Percentiles rank a stretch among this genome's conserved stretches.
These are phyloP conservation scores for Citrus sp. DNA, from an alignment of 345 rosid genomes.

Conservation along the genomic window DNA sequence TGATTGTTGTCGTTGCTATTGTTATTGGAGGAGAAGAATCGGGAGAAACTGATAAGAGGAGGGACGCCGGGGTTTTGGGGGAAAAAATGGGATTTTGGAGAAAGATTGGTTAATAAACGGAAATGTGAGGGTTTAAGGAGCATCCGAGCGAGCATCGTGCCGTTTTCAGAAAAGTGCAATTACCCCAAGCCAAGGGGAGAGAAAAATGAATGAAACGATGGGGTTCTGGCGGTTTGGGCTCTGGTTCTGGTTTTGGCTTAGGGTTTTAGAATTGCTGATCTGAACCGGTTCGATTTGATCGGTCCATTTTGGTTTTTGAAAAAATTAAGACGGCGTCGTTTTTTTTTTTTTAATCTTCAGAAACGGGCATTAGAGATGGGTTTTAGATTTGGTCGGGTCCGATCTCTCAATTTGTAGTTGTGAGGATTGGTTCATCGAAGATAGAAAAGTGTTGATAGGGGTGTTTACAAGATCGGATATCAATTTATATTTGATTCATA, in stretches of 20 bases:
- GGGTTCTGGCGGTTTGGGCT: not conserved
- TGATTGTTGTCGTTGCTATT: slow-evolving; percentile 16
- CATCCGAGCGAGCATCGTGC: slow-evolving; percentile 65
- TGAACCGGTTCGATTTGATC: not conserved
- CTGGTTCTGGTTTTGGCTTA: not conserved
- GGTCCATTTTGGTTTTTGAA: not conserved
- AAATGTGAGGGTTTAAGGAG: slow-evolving; percentile 56
- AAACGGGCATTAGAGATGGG: not conserved
- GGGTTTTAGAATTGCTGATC: not conserved
- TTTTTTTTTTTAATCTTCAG: not conserved
- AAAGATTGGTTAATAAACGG: slow-evolving; percentile 37
- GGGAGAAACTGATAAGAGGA: slow-evolving; percentile 21
- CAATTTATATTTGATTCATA: too few species aligned
- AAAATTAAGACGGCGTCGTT: not conserved
- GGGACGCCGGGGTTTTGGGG: slow-evolving; percentile 12
- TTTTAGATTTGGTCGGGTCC: not conserved
- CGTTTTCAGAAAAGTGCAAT: not conserved
- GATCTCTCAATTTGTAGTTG: too few species aligned
- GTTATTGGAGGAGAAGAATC: slow-evolving; percentile 43
- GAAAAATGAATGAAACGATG: not conserved
- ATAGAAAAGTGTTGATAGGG: too few species aligned
- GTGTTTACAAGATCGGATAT: too few species aligned
- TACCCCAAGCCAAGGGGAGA: not conserved
- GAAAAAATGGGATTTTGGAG: slow-evolving; percentile 31
- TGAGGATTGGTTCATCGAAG: too few species aligned